A percentile compares a stretch with the other conserved stretches of the same genome.
Evolutionary conservation across 441 rosid genomes (phyloP).

Genomic region (Arabidopsis lyrata): DNA sequence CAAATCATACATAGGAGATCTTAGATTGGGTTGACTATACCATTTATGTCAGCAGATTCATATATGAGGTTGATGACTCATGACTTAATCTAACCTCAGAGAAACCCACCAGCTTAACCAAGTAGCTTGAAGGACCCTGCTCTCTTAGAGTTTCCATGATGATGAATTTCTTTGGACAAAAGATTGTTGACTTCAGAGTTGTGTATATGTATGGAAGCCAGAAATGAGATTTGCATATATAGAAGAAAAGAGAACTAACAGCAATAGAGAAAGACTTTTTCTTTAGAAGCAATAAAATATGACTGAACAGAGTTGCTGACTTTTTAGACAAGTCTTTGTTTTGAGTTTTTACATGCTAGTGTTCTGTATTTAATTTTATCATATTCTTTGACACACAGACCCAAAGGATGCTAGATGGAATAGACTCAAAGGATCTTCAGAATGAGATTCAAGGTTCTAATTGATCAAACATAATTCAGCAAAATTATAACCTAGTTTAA

Average conservation of each 20-base stretch:
- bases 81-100: conserved; percentile 19
- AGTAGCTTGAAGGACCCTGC: conserved; percentile 21
- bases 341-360: too few species aligned
- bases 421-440: too few species aligned
- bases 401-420: too few species aligned
- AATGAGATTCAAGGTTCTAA: too few species aligned
- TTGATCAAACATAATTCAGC: too few species aligned
- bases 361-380: too few species aligned
- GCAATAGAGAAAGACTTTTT: not conserved
- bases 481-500: too few species aligned
- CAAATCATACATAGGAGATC: not conserved
- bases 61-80: too few species aligned
- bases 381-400: too few species aligned
- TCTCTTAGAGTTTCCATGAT: conserved; percentile 23
- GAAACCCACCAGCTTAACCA: conserved; percentile 19
- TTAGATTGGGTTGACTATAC: not conserved
- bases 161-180: not conserved
- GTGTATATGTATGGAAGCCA: not conserved
- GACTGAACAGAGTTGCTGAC: not conserved
- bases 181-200: not conserved
- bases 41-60: conserved; percentile 7
- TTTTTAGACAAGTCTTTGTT: not conserved
- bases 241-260: not conserved
- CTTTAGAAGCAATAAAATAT: not conserved
- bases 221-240: not conserved